phyloP scores from a whole-genome alignment of 139 green algal species.

The Coccomyxa sp. region DNA sequence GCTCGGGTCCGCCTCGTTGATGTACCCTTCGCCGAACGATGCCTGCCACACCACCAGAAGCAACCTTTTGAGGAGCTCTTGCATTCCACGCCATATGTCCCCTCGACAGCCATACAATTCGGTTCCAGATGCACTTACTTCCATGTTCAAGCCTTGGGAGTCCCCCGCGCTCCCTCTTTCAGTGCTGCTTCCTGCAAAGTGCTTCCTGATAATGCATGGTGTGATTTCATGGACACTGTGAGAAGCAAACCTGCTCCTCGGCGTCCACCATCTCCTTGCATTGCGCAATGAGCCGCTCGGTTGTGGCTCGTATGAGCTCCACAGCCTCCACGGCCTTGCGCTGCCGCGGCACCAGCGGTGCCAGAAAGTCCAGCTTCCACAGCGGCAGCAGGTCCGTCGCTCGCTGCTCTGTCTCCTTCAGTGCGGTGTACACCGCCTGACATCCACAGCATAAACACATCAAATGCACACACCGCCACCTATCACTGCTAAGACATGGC shows the following conservation, averaged over 20 bases:
- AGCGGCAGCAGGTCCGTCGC: constrained; percentile 94
- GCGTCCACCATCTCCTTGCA: constrained; percentile 90
- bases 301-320: constrained; percentile 84
- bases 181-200: too few species aligned
- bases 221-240: too few species aligned
- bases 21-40: constrained; percentile 68
- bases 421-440: constrained; percentile 94
- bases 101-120: too few species aligned
- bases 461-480: not conserved
- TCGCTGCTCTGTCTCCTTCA: constrained; percentile 97
- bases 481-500: not conserved
- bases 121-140: too few species aligned
- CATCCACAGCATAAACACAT: not conserved
- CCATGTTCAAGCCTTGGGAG: too few species aligned
- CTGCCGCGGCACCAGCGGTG: constrained; percentile 63
- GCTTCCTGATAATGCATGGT: too few species aligned
- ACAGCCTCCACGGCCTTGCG: constrained; percentile 74
- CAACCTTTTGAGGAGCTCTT: not conserved
- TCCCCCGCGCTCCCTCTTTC: too few species aligned
- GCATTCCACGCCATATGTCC: not conserved
- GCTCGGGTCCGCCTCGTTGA: constrained; percentile 86
- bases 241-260: constrained; percentile 40
- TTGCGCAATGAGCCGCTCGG: constrained; percentile 84
- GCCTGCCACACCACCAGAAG: constrained; percentile 1
- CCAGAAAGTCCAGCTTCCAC: constrained; percentile 82